Conservation (phyloP, 2,329 filamentous ascomycete genomes). For the Cladobotryum mycophilum region DNA sequence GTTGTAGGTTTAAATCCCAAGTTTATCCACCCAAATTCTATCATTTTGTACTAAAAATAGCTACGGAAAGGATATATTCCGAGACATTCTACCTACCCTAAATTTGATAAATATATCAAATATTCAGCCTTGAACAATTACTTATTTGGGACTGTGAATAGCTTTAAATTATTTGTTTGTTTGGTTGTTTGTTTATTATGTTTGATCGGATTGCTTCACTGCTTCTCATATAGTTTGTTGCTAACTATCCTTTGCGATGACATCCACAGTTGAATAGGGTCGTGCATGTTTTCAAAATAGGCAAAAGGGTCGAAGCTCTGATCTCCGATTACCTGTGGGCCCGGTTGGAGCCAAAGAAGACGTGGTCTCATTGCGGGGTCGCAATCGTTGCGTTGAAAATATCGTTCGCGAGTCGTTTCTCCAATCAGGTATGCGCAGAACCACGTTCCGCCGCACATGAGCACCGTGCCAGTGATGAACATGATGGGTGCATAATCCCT, state of each 20-base stretch:
- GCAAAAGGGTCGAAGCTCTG: conserved; percentile 18
- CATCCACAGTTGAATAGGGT: not conserved
- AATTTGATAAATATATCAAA: too few species aligned
- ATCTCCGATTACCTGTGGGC: conserved; percentile 15
- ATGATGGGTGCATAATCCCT: conserved; percentile 12
- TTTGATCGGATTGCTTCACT: too few species aligned
- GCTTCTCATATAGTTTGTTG: not conserved
- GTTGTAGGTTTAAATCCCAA: too few species aligned
- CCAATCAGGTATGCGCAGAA: conserved; percentile 15
- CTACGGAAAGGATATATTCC: too few species aligned
- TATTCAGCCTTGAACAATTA: too few species aligned
- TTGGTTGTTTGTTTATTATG: too few species aligned
- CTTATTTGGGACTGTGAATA: too few species aligned
- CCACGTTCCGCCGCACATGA: conserved; percentile 15
- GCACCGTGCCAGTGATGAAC: conserved; percentile 14
- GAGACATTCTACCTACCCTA: too few species aligned
- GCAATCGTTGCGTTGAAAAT: not conserved
- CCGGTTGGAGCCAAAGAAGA: conserved; percentile 17
- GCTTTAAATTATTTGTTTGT: too few species aligned
- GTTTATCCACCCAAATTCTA: too few species aligned
- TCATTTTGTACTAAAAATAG: too few species aligned
- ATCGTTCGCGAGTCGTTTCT: conserved; percentile 11
- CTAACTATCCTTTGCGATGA: not conserved
- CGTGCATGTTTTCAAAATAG: conserved; percentile 8
- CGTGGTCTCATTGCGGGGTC: not conserved